Evolutionary conservation across 345 rosid species (phyloP), one percentile per base, ranked within the genome.

Genomic region (Cardamine chenopodiifolia): DNA sequence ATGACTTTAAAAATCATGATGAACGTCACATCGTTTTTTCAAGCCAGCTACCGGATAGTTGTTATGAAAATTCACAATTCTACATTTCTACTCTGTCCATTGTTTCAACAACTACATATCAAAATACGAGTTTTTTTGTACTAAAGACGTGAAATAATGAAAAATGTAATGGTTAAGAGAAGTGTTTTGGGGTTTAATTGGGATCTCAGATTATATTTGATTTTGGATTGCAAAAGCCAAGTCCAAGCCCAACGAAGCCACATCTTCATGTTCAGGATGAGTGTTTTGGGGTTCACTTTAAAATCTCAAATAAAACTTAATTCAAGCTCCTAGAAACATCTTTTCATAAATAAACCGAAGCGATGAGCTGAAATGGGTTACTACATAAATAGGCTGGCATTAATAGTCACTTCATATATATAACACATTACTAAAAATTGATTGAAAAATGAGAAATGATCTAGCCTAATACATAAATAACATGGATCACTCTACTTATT

Each of bases 211-310:
- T 17, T 10, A 40, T 23, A 40, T 14, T 2, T 42, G 22, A 5
- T 8, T 71, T 37, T 54, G 47, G 48, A 65, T 10, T 45, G 20
- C 10, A 71, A 65, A 63, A 44, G 65, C 77, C 65, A 47, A 73
- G 1, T 13, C 17, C 7, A 26, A 56, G 50, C 71, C 77, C 78
- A 55, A 44, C 25, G 11, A n/a, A 63, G 18, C 64, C 1, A 5
- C 48, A 20, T 35, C 35, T 40, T 54, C 53, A 20, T 15, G 37
- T 20, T 31, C 44, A 22, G 48, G 42, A 28, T 15, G 40, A 9
- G 42, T 62, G 10, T 52, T 53, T 53, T 14, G 17, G 32, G 42
- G 7, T 62, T 8, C 44, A 15, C 2, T 32, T 20, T 58, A 42
- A 2, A 31, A 57, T 44, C 19, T 57, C 23, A 29, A 28, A 12